A percentile compares a stretch with the other conserved stretches of the same genome.
Evolutionary conservation across 116 monocot species (phyloP).

Genomic region (Dioscorea cayenensis): DNA sequence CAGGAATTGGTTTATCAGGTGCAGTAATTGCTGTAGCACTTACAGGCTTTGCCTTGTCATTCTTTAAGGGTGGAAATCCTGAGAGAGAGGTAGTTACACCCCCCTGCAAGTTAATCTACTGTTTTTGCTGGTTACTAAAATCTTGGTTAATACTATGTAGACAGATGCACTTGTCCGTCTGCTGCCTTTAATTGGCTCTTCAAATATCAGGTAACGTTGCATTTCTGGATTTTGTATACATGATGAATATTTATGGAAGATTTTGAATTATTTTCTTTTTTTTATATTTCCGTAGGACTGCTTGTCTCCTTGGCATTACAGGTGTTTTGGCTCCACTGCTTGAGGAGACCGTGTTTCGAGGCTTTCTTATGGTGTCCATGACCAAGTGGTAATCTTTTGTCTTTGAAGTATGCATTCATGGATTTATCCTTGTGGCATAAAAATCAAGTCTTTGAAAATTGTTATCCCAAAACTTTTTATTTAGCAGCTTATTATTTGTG

Average conservation of each 20-base stretch:
- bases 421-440: background rate
- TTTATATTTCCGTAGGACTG: conserved; percentile 42
- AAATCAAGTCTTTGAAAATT: too few relatives aligned
- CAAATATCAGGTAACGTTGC: conserved; percentile 50
- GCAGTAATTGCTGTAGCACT: conserved; percentile 58
- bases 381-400: conserved; percentile 52
- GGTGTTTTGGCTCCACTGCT: conserved; percentile 82
- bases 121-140: background rate
- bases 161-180: conserved; percentile 69
- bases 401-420: background rate
- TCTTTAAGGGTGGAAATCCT: conserved; percentile 58
- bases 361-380: conserved; percentile 77
- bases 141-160: conserved; percentile 24
- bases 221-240: background rate
- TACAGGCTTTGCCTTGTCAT: conserved; percentile 40
- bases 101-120: background rate
- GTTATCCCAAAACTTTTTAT: background rate
- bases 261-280: background rate
- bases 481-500: background rate
- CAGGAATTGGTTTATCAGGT: conserved; percentile 62
- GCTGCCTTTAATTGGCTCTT: conserved; percentile 87
- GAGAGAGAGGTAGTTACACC: conserved; percentile 63
- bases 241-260: background rate
- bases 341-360: conserved; percentile 95
- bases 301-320: conserved; percentile 67